Evolutionary conservation across 352 stramenopile species (phyloP).

Genomic region (Phytophthora idaei): DNA sequence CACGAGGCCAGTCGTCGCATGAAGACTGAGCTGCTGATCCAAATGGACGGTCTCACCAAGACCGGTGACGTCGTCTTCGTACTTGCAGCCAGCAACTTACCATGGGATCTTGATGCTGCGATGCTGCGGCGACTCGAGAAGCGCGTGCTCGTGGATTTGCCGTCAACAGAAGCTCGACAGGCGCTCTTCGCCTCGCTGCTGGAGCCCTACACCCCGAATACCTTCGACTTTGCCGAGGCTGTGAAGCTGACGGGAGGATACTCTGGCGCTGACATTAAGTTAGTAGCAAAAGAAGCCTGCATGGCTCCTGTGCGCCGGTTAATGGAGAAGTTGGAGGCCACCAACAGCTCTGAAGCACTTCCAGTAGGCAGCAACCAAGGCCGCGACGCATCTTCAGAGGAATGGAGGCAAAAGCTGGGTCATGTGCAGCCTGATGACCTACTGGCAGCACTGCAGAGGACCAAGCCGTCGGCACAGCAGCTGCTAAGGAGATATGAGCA

Average conservation of each 20-base stretch:
- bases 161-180: conserved; percentile 58
- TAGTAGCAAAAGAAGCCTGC: conserved; percentile 85
- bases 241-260: conserved; percentile 72
- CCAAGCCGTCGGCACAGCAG: conserved; percentile 79
- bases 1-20: conserved; percentile 87
- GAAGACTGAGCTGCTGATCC: conserved; percentile 89
- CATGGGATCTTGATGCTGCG: conserved; percentile 79
- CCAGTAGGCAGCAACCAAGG: conserved; percentile 25
- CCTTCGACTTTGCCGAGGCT: conserved; percentile 60
- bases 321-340: conserved; percentile 65
- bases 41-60: conserved; percentile 87
- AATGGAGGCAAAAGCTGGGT: conserved; percentile 69
- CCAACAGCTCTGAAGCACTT: conserved; percentile 33
- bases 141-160: conserved; percentile 79
- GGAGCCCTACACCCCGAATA: conserved; percentile 53
- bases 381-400: conserved; percentile 24
- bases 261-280: conserved; percentile 85
- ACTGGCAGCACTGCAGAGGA: conserved; percentile 66
- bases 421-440: conserved; percentile 65
- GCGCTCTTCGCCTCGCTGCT: conserved; percentile 69
- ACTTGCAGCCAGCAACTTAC: conserved; percentile 80
- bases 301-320: conserved; percentile 82
- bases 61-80: conserved; percentile 85
- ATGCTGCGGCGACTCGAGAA: conserved; percentile 88
- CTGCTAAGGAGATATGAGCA: conserved; percentile 81